Conservation (phyloP, 768 basidiomycete genomes). For the Termitomyces sp. region DNA sequence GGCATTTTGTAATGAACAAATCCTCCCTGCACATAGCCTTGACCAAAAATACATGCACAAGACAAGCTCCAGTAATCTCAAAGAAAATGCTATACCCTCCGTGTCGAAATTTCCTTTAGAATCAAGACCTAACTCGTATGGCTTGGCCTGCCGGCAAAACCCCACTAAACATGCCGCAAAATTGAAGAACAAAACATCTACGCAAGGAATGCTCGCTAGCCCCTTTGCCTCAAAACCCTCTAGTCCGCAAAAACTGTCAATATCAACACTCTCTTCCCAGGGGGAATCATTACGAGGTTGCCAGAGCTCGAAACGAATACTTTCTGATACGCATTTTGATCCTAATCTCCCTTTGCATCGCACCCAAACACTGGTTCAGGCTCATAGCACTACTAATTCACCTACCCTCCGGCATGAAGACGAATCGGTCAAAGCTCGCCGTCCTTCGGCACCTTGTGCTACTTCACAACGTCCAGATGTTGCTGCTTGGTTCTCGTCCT, state of each 20-base stretch:
- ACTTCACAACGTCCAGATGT: slow-evolving; percentile 15
- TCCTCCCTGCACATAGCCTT: not conserved
- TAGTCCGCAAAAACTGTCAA: slow-evolving; percentile 7
- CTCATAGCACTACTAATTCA: slow-evolving; percentile 16
- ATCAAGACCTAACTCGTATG: not conserved
- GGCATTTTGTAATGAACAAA: not conserved
- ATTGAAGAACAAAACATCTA: not conserved
- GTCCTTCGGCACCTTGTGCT: slow-evolving; percentile 20
- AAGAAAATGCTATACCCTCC: slow-evolving; percentile 14
- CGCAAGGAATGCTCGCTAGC: slow-evolving; percentile 13
- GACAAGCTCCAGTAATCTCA: slow-evolving; percentile 18
- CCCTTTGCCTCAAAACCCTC: slow-evolving; percentile 17
- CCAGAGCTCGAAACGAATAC: slow-evolving; percentile 6
- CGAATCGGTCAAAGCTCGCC: slow-evolving; percentile 10
- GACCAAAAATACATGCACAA: not conserved
- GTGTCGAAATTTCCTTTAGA: slow-evolving; percentile 1
- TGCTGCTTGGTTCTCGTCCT: slow-evolving; percentile 13
- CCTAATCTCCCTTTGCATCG: slow-evolving; percentile 13
- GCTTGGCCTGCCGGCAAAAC: not conserved
- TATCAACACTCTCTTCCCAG: not conserved
- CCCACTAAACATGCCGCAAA: not conserved
- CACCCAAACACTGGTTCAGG: slow-evolving; percentile 1
- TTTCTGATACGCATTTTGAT: slow-evolving; percentile 19
- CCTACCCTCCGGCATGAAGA: slow-evolving; percentile 5
- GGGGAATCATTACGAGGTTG: not conserved